A percentile compares a stretch with the other conserved stretches of the same genome.
These are phyloP conservation scores for Fraxinus platypoda DNA, from an alignment of 305 asterid species.

Conservation along the genomic window DNA sequence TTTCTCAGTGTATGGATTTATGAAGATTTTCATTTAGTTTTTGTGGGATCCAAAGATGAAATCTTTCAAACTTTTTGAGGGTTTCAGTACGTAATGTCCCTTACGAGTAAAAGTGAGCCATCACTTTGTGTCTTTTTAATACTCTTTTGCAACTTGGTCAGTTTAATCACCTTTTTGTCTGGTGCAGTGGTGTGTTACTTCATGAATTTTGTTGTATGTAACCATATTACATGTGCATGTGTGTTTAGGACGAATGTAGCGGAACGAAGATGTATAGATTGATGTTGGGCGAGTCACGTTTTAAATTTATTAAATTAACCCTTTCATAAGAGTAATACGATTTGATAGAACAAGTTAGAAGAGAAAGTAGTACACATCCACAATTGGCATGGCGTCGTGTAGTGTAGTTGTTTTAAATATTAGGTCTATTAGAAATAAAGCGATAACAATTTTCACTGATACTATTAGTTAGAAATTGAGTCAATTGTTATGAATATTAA, in stretches of 20 bases:
- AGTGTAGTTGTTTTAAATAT: not conserved
- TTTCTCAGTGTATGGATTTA: constrained; percentile 28
- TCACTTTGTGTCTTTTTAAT: constrained; percentile 13
- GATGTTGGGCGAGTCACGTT: not conserved
- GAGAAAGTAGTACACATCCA: not conserved
- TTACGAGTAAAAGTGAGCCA: constrained; percentile 42
- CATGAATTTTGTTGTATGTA: not conserved
- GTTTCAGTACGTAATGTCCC: constrained; percentile 51
- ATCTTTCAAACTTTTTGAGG: constrained; percentile 42
- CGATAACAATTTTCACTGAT: too few species aligned
- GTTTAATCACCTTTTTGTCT: not conserved
- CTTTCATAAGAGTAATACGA: not conserved
- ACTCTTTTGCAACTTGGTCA: not conserved
- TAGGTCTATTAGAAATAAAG: too few species aligned
- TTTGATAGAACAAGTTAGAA: not conserved
- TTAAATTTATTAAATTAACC: not conserved
- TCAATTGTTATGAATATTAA: too few species aligned
- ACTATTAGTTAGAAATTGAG: too few species aligned
- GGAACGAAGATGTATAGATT: not conserved
- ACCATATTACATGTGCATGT: not conserved
- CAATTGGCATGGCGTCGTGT: not conserved
- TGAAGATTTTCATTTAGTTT: constrained; percentile 34
- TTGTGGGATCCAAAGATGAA: constrained; percentile 30
- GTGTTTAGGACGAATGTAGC: not conserved
- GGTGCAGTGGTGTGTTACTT: not conserved